phyloP scores from a whole-genome alignment of 352 stramenopile species.

The Pythium vanterpoolii region DNA sequence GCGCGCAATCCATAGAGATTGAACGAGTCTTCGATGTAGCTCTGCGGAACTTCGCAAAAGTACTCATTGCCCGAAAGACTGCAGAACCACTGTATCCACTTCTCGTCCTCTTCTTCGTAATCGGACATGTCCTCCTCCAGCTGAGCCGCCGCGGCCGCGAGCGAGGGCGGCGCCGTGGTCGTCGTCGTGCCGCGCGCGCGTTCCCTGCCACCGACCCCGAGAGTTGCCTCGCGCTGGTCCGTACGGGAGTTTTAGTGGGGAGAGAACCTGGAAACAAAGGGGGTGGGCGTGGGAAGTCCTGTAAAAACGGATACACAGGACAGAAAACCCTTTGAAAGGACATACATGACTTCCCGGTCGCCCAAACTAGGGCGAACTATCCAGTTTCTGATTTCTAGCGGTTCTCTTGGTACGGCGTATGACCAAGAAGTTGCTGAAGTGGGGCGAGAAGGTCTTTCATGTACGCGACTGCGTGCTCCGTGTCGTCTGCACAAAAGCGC shows the following conservation, averaged over 20 bases:
- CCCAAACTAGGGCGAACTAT: not conserved
- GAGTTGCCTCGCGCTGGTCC: slow-evolving; percentile 11
- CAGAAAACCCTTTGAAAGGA: too few species aligned
- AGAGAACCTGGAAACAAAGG: slow-evolving; percentile 8
- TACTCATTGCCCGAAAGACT: slow-evolving; percentile 89
- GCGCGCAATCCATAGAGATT: slow-evolving; percentile 90
- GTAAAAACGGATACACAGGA: slow-evolving; percentile 1
- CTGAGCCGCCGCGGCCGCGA: slow-evolving; percentile 20
- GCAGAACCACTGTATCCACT: slow-evolving; percentile 93
- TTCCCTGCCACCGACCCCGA: slow-evolving; percentile 13
- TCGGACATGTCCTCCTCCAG: slow-evolving; percentile 68
- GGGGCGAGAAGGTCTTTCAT: slow-evolving; percentile 57
- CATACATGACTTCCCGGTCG: slow-evolving; percentile 4
- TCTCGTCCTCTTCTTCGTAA: slow-evolving; percentile 90
- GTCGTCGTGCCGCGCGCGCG: slow-evolving; percentile 8
- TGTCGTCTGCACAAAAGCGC: slow-evolving; percentile 62
- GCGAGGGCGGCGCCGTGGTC: slow-evolving; percentile 14
- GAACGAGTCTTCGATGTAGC: slow-evolving; percentile 94
- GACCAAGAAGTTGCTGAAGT: slow-evolving; percentile 52
- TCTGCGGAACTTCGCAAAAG: slow-evolving; percentile 90
- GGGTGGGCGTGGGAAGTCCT: slow-evolving; percentile 21
- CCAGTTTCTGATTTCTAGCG: slow-evolving; percentile 31
- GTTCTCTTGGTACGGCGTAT: slow-evolving; percentile 73
- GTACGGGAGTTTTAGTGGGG: slow-evolving; percentile 16
- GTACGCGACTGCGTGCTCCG: slow-evolving; percentile 58